Evolutionary conservation across 106 monocot genomes (phyloP), one percentile per base, ranked within the genome.

Genomic region (Acorus calamus): DNA sequence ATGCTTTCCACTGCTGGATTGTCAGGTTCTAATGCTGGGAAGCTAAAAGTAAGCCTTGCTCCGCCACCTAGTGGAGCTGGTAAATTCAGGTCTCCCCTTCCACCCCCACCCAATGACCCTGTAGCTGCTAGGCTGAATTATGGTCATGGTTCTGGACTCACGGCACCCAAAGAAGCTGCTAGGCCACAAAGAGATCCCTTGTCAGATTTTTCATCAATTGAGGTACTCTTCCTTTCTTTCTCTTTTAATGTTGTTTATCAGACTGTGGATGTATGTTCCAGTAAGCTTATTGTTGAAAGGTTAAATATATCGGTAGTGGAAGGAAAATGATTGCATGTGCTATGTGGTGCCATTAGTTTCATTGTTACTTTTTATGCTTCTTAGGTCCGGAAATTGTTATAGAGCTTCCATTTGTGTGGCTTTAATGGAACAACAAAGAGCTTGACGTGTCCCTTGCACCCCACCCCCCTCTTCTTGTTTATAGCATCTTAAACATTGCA

Each of bases 91-190:
- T 82, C 85, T 41, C 71, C 82, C 72, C 84, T 96, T 62, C 91
- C 87, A 54, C 96, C 91, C 44, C 96, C 96, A 63, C 96, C 91
- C 42, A 96, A 96, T 70, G 91, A 96, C 49, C 84, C 91, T 59
- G 96, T 91, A 60, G 78, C 75, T 70, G 74, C 82, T 9, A 78
- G 83, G 70, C 91, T 96, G 66, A 73, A 65, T 43, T 76, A 79
- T 47, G 71, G 73, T 44, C 63, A 61, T 8, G 66, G 45, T 51
- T 57, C 52, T 72, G 82, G 68, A 50, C 41, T 66, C 8, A 74
- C 66, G 49, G 54, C 66, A 52, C 60, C 77, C 14, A 76, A 79
- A 61, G 86, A 75, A 65, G 60, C 86, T 60, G 41, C 66, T 14
- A 73, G 74, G 70, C 64, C 57, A 7, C 28, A 64, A 56, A 14